A percentile compares a stretch with the other conserved stretches of the same genome.
Conservation (phyloP, 768 basidiomycete genomes). For the Trametes cingulata region DNA sequence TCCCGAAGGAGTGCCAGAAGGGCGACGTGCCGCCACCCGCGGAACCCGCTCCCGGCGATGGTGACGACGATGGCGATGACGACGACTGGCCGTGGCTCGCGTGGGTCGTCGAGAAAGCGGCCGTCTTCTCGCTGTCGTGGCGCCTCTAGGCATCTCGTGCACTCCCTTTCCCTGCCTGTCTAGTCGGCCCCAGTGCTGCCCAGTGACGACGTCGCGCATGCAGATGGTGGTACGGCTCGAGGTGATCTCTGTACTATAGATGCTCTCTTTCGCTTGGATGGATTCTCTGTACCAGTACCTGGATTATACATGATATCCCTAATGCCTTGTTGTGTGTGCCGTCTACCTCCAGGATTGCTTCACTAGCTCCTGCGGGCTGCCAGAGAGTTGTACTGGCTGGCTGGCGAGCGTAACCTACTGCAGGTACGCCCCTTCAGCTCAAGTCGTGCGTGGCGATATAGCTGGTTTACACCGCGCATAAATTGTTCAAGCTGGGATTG, state of each 20-base stretch:
- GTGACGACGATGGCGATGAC: conserved; percentile 34
- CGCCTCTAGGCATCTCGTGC: not conserved
- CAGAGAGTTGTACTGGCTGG: no score
- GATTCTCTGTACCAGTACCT: not conserved
- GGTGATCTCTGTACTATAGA: conserved; percentile 8
- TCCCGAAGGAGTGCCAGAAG: conserved; percentile 43
- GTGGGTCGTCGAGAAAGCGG: conserved; percentile 18
- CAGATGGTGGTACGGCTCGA: not conserved
- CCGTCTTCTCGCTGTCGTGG: conserved; percentile 16
- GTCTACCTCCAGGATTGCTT: no score
- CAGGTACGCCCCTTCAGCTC: no score
- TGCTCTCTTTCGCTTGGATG: not conserved
- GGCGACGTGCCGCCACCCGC: conserved; percentile 24
- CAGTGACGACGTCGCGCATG: not conserved
- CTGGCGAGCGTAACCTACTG: no score
- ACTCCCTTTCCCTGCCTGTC: not conserved
- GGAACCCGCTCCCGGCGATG: conserved; percentile 37
- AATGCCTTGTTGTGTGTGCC: not conserved
- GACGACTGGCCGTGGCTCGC: conserved; percentile 26
- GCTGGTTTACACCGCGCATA: no score
- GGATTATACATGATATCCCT: not conserved
- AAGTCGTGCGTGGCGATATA: no score
- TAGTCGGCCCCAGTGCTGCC: not conserved
- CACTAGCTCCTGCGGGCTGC: no score
- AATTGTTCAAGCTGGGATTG: no score